Conservation (phyloP, 192 early-diverging fungal genomes). For the Geosiphon pyriformis region DNA sequence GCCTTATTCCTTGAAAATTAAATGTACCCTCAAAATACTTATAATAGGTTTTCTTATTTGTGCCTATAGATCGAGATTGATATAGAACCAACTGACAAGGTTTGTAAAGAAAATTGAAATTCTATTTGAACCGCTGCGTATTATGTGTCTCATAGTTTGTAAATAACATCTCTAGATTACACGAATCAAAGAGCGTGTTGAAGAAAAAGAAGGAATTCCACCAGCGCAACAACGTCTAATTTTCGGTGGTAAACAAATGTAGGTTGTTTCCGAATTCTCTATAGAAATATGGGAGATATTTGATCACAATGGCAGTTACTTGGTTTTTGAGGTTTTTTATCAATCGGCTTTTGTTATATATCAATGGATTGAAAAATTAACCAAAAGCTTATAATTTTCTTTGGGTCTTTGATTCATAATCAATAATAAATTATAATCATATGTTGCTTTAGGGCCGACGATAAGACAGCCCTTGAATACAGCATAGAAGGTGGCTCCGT, state of each 20-base stretch:
- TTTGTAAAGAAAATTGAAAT: conserved; percentile 9
- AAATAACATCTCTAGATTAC: conserved; percentile 46
- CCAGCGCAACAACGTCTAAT: conserved; percentile 94
- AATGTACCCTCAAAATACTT: not conserved
- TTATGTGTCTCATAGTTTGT: not conserved
- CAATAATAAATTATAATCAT: too few species aligned
- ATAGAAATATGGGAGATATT: too few species aligned
- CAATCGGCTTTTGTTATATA: too few species aligned
- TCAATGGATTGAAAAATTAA: too few species aligned
- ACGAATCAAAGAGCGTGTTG: conserved; percentile 86
- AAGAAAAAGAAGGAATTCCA: conserved; percentile 97
- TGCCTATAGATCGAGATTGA: conserved; percentile 78
- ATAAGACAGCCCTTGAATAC: conserved; percentile 64
- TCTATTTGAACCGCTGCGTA: not conserved
- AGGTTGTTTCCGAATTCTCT: conserved; percentile 24
- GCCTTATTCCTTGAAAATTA: not conserved
- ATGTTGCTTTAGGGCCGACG: conserved; percentile 83
- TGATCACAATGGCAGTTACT: too few species aligned
- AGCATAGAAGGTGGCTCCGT: conserved; percentile 73
- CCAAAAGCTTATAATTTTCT: too few species aligned
- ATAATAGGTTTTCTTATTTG: not conserved
- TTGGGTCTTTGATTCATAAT: too few species aligned
- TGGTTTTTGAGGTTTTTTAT: too few species aligned
- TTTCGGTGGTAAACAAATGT: conserved; percentile 93
- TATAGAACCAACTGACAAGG: conserved; percentile 73